Evolutionary conservation across 1,284 basidiomycete genomes (phyloP).

Genomic region (Naganishia liquefaciens): DNA sequence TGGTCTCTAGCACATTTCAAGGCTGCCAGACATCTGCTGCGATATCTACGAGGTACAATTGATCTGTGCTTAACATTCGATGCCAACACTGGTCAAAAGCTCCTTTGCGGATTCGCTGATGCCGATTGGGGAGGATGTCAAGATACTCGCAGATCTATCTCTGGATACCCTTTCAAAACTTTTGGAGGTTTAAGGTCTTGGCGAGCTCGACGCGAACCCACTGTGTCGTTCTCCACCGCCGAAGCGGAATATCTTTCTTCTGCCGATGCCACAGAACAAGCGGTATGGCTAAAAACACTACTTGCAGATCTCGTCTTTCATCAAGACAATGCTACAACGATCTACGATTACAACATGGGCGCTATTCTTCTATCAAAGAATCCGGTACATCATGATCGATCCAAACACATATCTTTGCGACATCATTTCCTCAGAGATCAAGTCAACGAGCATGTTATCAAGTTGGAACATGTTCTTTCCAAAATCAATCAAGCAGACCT

Average conservation of each 20-base stretch:
- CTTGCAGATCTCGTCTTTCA: slow-evolving; percentile 54
- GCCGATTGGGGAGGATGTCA: slow-evolving; percentile 37
- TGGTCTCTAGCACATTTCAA: slow-evolving; percentile 36
- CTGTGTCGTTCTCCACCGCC: slow-evolving; percentile 29
- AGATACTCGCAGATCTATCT: slow-evolving; percentile 34
- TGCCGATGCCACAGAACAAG: slow-evolving; percentile 29
- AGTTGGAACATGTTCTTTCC: no score
- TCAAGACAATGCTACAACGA: slow-evolving; percentile 24
- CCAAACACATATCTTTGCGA: slow-evolving; percentile 45
- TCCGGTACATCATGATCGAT: slow-evolving; percentile 35
- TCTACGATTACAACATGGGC: slow-evolving; percentile 43
- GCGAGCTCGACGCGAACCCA: slow-evolving; percentile 22
- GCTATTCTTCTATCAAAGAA: slow-evolving; percentile 39
- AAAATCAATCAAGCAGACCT: no score
- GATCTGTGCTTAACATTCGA: slow-evolving; percentile 28
- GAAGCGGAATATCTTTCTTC: slow-evolving; percentile 33
- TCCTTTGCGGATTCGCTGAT: slow-evolving; percentile 34
- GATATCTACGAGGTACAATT: slow-evolving; percentile 36
- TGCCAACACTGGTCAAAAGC: background rate
- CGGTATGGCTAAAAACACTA: slow-evolving; percentile 35
- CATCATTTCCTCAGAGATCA: slow-evolving; percentile 39
- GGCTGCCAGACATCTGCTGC: slow-evolving; percentile 38
- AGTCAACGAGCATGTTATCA: no score
- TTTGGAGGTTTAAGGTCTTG: slow-evolving; percentile 23
- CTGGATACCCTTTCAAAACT: slow-evolving; percentile 25